Evolutionary conservation across 768 basidiomycete genomes (phyloP), one percentile per base, ranked within the genome.

Genomic region (Nidula microcarpa): DNA sequence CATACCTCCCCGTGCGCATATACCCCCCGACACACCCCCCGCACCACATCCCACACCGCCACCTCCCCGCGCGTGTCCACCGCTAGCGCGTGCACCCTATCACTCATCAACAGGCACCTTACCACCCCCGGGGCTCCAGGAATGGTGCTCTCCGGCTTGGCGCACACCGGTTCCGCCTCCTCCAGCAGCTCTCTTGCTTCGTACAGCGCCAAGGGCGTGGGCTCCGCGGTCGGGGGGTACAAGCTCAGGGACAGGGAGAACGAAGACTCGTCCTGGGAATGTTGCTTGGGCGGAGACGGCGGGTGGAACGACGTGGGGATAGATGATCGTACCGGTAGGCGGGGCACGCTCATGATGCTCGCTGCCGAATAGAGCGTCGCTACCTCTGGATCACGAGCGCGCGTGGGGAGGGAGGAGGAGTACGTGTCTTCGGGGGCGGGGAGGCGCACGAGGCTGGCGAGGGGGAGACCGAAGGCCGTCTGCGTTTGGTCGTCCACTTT

Each of bases 11-110:
- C 85, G 9, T 74, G 73, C 5, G 68, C 59, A 68, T 84, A 95
- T 47, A 77, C 69, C 1, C 96, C 96, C 3, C 86, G 66, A 67
- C 94, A 98, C 2, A 73, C 54, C 0, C 88, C 86, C 1, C 86
- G 77, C 9, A 94, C 79, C 53, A 99, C 83, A 71, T 98, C 89
- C 96, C 96, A 99, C 6, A 93, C 87, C 0, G 87, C 90, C 9
- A 98, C 87, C 60, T 90, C 85, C 5, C 94, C 94, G 1, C 80
- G 77, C 0, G 93, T 96, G 63, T 98, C 89, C 41, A 97, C 87
- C 0, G 93, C 94, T 43, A 99, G 72, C 16, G 89, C 93, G 63
- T 98, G 94, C 58, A 93, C 76, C 54, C 91, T 79, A 64, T 98
- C 93, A 66, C 92, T 97, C 41, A 98, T 71, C 46, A 96, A 74